A percentile compares a stretch with the other conserved stretches of the same genome.
Conservation (phyloP, 305 asterid species). For the Rubia occidens region DNA sequence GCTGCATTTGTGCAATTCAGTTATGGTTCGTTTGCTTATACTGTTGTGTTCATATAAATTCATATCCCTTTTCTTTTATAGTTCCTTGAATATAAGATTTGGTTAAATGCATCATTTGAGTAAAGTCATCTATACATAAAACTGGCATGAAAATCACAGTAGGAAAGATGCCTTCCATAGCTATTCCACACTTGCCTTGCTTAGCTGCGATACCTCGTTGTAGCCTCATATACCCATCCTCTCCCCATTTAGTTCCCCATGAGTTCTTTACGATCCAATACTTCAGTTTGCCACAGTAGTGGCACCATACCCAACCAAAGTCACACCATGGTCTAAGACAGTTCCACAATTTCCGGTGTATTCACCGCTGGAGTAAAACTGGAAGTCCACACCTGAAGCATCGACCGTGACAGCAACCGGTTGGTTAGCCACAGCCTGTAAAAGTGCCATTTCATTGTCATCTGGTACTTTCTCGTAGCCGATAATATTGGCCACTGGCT, state of each 20-base stretch:
- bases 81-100: neutral
- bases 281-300: slow-evolving; percentile 27
- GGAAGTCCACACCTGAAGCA: slow-evolving; percentile 31
- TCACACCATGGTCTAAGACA: slow-evolving; percentile 31
- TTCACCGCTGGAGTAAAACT: slow-evolving; percentile 37
- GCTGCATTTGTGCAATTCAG: neutral
- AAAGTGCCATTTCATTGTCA: slow-evolving; percentile 32
- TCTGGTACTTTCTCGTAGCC: slow-evolving; percentile 39
- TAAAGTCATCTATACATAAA: neutral
- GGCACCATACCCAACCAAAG: slow-evolving; percentile 41
- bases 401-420: slow-evolving; percentile 41
- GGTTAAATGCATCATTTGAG: neutral
- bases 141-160: slow-evolving; percentile 14
- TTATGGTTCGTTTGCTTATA: neutral
- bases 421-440: slow-evolving; percentile 40
- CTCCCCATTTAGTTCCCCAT: slow-evolving; percentile 38
- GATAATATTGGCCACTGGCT: slow-evolving; percentile 27
- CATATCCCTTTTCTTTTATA: neutral
- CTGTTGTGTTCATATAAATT: neutral
- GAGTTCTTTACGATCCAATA: slow-evolving; percentile 44
- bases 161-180: slow-evolving; percentile 35
- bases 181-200: slow-evolving; percentile 40
- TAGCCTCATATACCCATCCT: slow-evolving; percentile 31
- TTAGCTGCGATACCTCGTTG: slow-evolving; percentile 20
- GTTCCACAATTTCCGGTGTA: slow-evolving; percentile 39